A percentile compares a stretch with the other conserved stretches of the same genome.
Evolutionary conservation across 176 grass and related monocot species (phyloP).

Genomic region (Oryza glumipatula): DNA sequence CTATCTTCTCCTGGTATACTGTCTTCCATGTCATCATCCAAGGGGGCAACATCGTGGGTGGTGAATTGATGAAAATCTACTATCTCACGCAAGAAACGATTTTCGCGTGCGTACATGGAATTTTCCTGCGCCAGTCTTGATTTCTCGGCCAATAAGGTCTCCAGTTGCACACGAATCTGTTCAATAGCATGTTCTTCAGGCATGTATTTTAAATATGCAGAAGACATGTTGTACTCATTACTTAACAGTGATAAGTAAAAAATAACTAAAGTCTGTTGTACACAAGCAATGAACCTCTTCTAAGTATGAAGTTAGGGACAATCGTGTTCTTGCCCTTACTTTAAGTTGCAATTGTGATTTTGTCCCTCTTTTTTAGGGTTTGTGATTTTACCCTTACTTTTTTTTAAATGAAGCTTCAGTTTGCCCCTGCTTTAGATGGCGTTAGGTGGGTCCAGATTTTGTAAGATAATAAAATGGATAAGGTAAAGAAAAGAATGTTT

Average conservation of each 20-base stretch:
- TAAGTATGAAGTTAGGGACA: not conserved
- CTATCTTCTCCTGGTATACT: constrained; percentile 25
- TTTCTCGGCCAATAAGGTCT: constrained; percentile 65
- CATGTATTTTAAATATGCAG: not conserved
- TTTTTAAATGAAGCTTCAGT: too few species aligned
- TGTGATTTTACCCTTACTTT: too few species aligned
- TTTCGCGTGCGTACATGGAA: constrained; percentile 60
- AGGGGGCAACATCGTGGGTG: constrained; percentile 32
- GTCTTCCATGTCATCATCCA: constrained; percentile 45
- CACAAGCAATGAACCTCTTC: not conserved
- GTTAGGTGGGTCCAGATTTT: too few species aligned
- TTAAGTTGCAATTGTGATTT: too few species aligned
- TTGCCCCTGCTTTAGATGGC: too few species aligned
- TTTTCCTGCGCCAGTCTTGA: constrained; percentile 70
- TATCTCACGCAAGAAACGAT: constrained; percentile 64
- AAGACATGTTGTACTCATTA: not conserved
- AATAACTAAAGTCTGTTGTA: not conserved
- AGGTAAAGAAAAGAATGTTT: too few species aligned
- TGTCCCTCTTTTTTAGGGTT: too few species aligned
- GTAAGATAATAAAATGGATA: too few species aligned
- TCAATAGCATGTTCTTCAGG: not conserved
- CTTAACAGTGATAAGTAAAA: not conserved
- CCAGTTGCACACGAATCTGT: constrained; percentile 70
- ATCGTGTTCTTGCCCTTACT: too few species aligned
- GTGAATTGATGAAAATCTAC: constrained; percentile 72